phyloP scores from a whole-genome alignment of 108 stramenopile species.

The Cylindrotheca closterium region DNA sequence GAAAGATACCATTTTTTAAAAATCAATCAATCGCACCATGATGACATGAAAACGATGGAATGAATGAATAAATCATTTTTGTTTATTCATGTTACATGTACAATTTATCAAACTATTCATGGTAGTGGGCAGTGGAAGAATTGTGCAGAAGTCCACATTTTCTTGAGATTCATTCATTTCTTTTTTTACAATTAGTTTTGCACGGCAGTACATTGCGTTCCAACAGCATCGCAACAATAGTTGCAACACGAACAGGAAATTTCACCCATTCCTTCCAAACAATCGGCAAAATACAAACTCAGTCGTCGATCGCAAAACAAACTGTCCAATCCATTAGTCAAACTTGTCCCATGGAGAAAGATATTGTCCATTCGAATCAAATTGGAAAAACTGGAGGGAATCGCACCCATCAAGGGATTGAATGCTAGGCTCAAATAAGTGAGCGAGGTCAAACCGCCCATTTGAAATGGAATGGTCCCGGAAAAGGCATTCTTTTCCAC shows the following conservation, averaged over 20 bases:
- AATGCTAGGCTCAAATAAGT: conserved; percentile 2
- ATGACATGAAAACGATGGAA: no score
- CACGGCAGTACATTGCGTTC: conserved; percentile 12
- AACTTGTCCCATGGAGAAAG: conserved; percentile 6
- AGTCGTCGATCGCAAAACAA: conserved; percentile 4
- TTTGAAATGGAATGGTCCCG: conserved; percentile 40
- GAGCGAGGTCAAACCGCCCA: conserved; percentile 27
- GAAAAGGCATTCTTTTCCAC: conserved; percentile 38
- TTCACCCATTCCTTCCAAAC: not conserved
- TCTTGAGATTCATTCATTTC: no score
- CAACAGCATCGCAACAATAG: conserved; percentile 16
- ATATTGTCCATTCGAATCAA: conserved; percentile 1
- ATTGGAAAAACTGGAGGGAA: not conserved
- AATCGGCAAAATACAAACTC: conserved; percentile 4
- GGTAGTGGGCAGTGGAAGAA: no score
- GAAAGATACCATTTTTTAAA: no score
- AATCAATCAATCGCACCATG: no score
- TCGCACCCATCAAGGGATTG: not conserved
- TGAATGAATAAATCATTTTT: no score
- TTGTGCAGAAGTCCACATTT: no score
- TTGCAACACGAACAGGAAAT: conserved; percentile 14
- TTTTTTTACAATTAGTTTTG: no score
- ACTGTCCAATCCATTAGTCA: conserved; percentile 7
- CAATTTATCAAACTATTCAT: no score
- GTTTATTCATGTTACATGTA: no score